Evolutionary conservation across 805 yeast genomes (phyloP), one percentile per base, ranked within the genome.

Genomic region (Tetrapisispora taiwanensis): DNA sequence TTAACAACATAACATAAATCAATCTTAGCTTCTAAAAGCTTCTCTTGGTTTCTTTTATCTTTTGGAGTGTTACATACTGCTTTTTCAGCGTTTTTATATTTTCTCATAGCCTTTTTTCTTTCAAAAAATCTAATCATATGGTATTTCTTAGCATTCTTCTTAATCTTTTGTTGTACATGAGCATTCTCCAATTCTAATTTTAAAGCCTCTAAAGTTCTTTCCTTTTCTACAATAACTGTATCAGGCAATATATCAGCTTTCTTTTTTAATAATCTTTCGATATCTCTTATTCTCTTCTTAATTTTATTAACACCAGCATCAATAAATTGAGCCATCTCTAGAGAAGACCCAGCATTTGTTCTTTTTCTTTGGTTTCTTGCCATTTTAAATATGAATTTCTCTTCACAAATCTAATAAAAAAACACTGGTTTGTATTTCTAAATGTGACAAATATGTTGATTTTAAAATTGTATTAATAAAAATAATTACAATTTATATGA

Each of bases 121-220:
- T 89, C 97, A 49, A 92, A 86, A 59, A 92, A 92, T 52, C 90
- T 75, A 40, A 92, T 87, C 89, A 87, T 88, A 59, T 87, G 96
- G 61, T 92, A 92, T 65, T 81, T 84, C 52, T 79, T 74, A 12
- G 86, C 76, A 33, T 70, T 65, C 43, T 73, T 70, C 49, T 71
- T 74, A 15, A 75, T 74, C 51, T 68, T 71, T 39, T 68, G 65
- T 27, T 65, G 64, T 32, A 62, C 48, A 47, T 72, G 70, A 15
- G 76, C 74, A 34, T 69, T 69, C 39, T 68, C 68, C 44, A 84
- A 67, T 55, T 84, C 88, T 5, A 70, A 63, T 41, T 73, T 70
- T 48, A 83, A 64, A 1, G 86, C 85, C 39, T 74, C 76, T 44
- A 86, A 63, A 1, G 84, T 82, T 63, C 95, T 76, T 62, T 86